Evolutionary conservation across 169 alveolate species (phyloP), one percentile per base, ranked within the genome.

Genomic region (Plasmodium gallinaceum): DNA sequence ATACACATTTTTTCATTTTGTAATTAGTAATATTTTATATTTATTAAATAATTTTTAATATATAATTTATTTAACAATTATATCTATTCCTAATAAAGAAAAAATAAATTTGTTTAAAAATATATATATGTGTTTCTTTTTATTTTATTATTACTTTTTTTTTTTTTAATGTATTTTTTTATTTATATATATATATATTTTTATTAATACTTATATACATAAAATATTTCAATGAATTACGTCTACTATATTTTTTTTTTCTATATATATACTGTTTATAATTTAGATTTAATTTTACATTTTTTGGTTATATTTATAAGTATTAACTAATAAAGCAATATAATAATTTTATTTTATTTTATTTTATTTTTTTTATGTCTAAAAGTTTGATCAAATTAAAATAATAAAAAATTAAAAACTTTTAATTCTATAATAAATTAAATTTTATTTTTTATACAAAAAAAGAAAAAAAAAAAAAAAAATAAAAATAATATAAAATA

Each of bases 231-330:
- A 10, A 54, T 16, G 22, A 54, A 54, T 54, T 54, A 54, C 12
- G 32, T 54, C 7, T 10, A 7, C 0, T 16, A 10, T 54, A 10
- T 54, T 54, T 54, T n/a, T 54, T 52, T 2, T n/a, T 54, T 54
- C 22, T 54, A 2, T 32, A 32, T 32, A 32, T 32, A 4, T 32
- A 32, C 39, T 4, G n/a, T n/a, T 4, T 32, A 32, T 32, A 32
- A 32, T 2, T 32, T 32, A 32, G 39, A 32, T 32, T 32, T 32
- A 32, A 32, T 32, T 32, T 2, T 32, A 32, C 4, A 32, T 32
- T 61, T 61, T 20, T 26, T 26, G 70, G 70, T 61, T 61, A 61
- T 61, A 61, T 26, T 61, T n/a, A 54, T 54, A 54, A n/a, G 20
- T 54, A 54, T 54, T 32, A 1, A 32, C 39, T 32, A 32, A 32